phyloP scores from a whole-genome alignment of 257 asterid genomes.

The Leonotis leonurus region DNA sequence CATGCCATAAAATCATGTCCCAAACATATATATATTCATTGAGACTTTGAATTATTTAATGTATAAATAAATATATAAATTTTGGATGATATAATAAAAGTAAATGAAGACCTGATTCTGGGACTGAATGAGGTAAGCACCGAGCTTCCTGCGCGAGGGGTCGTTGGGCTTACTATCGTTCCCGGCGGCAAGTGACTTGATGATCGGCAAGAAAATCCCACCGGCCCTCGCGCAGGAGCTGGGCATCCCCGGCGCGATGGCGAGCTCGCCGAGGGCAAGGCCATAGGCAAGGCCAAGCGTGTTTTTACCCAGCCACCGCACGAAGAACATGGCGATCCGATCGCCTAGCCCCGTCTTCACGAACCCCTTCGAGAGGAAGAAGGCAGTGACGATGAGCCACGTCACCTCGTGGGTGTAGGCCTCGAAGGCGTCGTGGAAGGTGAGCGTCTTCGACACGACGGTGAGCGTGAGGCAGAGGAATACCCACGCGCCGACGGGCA shows the following conservation, averaged over 20 bases:
- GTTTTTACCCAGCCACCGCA: constrained; percentile 56
- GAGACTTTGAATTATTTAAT: too few species aligned
- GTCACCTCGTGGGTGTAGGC: constrained; percentile 73
- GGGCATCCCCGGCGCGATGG: constrained; percentile 74
- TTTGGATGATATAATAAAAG: too few species aligned
- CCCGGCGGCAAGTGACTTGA: constrained; percentile 49
- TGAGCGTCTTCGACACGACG: constrained; percentile 50
- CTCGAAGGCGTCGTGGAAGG: constrained; percentile 57
- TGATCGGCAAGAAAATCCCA: constrained; percentile 75
- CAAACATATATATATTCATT: too few species aligned
- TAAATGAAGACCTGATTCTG: constrained; percentile 85
- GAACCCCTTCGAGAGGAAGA: constrained; percentile 67
- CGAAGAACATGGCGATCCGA: constrained; percentile 61
- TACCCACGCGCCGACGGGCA: constrained; percentile 81
- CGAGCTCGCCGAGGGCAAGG: constrained; percentile 51
- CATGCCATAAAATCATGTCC: too few species aligned
- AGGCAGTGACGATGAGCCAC: constrained; percentile 64
- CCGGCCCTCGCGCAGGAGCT: constrained; percentile 75
- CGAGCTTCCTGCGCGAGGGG: constrained; percentile 49
- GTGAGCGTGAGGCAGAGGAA: constrained; percentile 45
- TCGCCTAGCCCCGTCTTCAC: constrained; percentile 83
- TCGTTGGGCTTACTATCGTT: constrained; percentile 60
- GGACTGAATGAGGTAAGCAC: constrained; percentile 64
- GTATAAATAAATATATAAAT: too few species aligned
- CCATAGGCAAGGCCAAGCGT: constrained; percentile 72